phyloP scores from a whole-genome alignment of 2,329 filamentous ascomycete genomes.

The Apiospora marii region DNA sequence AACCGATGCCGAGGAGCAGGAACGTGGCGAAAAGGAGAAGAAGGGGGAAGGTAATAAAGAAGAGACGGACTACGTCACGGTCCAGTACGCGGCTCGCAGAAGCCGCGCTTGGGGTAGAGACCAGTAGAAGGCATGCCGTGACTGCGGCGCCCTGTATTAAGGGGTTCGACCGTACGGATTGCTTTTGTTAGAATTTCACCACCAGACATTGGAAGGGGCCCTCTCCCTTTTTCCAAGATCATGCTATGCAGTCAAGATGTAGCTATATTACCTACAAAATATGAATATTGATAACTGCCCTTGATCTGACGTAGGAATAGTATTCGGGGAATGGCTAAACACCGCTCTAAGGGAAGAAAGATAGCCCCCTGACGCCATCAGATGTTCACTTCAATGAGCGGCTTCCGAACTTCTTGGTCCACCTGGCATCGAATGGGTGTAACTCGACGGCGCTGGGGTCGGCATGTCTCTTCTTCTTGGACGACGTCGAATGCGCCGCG shows the following conservation, averaged over 20 bases:
- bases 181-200: neutral
- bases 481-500: constrained; percentile 37
- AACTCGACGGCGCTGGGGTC: constrained; percentile 24
- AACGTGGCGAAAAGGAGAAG: constrained; percentile 25
- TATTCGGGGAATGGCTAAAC: neutral
- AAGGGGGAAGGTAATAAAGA: constrained; percentile 7
- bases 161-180: too few relatives aligned
- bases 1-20: neutral
- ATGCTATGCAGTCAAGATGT: neutral
- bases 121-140: neutral
- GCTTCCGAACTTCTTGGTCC: constrained; percentile 26
- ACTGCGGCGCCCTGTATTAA: neutral
- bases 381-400: neutral
- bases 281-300: neutral
- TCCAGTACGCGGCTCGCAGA: constrained; percentile 9
- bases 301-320: neutral
- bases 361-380: neutral
- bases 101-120: neutral
- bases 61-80: constrained; percentile 24
- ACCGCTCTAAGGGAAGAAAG: neutral
- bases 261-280: neutral
- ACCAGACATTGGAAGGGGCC: neutral
- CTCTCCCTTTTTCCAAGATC: neutral
- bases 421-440: constrained; percentile 26
- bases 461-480: constrained; percentile 29